Evolutionary conservation across 768 basidiomycete genomes (phyloP).

Genomic region (Pulveroboletus sp.): DNA sequence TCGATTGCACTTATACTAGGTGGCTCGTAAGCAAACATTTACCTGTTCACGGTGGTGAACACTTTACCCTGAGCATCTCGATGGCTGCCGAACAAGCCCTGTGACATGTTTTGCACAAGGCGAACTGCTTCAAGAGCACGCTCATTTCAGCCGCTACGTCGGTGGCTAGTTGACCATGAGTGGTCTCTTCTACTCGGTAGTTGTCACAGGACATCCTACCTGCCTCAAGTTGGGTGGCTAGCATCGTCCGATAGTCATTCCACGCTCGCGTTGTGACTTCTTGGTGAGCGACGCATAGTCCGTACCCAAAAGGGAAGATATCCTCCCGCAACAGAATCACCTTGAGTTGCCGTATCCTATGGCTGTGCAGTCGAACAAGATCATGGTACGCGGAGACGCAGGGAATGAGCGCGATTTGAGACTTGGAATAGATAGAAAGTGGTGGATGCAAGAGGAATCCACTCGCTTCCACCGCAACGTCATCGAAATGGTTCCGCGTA

Average conservation of each 20-base stretch:
- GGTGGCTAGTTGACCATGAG: slow-evolving; percentile 40
- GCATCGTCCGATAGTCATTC: slow-evolving; percentile 44
- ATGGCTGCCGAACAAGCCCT: slow-evolving; percentile 62
- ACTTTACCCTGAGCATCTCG: slow-evolving; percentile 61
- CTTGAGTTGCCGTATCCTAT: slow-evolving; percentile 50
- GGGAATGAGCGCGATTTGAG: slow-evolving; percentile 51
- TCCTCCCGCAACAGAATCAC: slow-evolving; percentile 52
- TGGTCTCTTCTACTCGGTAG: neutral
- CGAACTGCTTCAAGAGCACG: slow-evolving; percentile 40
- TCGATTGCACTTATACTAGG: slow-evolving; percentile 60
- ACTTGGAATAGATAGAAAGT: slow-evolving; percentile 47
- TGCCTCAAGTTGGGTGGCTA: slow-evolving; percentile 48
- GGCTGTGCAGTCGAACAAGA: slow-evolving; percentile 53
- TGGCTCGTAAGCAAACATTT: slow-evolving; percentile 5
- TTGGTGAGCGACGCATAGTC: slow-evolving; percentile 51
- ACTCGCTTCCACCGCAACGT: slow-evolving; percentile 53
- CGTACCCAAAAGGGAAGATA: slow-evolving; percentile 71
- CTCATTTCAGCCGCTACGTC: slow-evolving; percentile 69
- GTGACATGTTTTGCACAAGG: slow-evolving; percentile 47
- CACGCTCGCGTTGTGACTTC: slow-evolving; percentile 42
- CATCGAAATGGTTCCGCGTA: slow-evolving; percentile 36
- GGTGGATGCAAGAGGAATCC: slow-evolving; percentile 52
- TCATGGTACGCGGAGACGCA: slow-evolving; percentile 60
- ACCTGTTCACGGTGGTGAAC: neutral
- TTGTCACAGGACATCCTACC: slow-evolving; percentile 30